phyloP scores from a whole-genome alignment of 495 filamentous ascomycete genomes.

The Halenospora varia region DNA sequence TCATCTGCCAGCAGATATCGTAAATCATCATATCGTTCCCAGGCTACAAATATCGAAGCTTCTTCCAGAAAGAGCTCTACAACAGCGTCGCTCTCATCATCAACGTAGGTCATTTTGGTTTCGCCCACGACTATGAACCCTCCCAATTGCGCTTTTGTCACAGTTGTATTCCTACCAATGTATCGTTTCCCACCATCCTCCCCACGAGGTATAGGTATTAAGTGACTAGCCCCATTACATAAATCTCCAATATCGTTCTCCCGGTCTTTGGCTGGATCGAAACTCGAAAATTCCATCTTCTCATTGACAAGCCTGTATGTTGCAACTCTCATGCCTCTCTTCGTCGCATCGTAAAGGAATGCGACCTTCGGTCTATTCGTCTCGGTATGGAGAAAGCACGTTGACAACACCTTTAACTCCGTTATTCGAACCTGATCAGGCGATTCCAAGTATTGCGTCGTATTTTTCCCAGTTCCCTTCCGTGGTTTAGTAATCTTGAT shows the following conservation, averaged over 20 bases:
- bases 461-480: conserved; percentile 50
- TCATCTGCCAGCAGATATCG: conserved; percentile 87
- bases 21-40: conserved; percentile 76
- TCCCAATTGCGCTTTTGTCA: conserved; percentile 48
- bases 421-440: conserved; percentile 71
- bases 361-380: conserved; percentile 75
- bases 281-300: conserved; percentile 38
- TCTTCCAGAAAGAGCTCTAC: conserved; percentile 60
- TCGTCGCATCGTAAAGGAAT: conserved; percentile 74
- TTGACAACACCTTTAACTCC: conserved; percentile 82
- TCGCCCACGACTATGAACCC: conserved; percentile 84
- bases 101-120: conserved; percentile 76
- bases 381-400: conserved; percentile 72
- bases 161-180: conserved; percentile 43
- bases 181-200: conserved; percentile 47
- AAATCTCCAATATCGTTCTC: conserved; percentile 53
- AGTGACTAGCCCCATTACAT: conserved; percentile 69
- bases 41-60: conserved; percentile 78
- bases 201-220: conserved; percentile 74
- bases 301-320: conserved; percentile 55
- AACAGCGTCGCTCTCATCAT: conserved; percentile 61
- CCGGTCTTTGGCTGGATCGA: conserved; percentile 42
- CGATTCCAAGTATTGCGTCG: conserved; percentile 59
- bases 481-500: conserved; percentile 62
- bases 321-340: conserved; percentile 58